Evolutionary conservation across 116 monocot species (phyloP).

Genomic region (Trichopus zeylanicus): DNA sequence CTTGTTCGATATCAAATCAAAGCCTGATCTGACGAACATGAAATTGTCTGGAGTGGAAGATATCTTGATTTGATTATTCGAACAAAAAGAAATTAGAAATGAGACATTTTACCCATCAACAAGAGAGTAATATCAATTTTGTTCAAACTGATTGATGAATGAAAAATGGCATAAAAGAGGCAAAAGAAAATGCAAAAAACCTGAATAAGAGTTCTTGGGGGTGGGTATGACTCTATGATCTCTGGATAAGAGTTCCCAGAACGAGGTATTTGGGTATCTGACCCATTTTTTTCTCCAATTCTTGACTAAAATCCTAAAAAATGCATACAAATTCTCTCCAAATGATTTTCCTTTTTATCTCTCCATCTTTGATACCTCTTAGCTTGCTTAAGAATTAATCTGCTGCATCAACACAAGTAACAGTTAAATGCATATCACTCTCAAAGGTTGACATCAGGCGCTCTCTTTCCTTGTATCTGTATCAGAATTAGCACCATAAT

Average conservation of each 20-base stretch:
- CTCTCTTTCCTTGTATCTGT: slow-evolving; percentile 87
- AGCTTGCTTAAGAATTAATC: slow-evolving; percentile 73
- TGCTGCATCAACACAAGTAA: slow-evolving; percentile 85
- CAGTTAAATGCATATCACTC: slow-evolving; percentile 77
- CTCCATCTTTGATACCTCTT: slow-evolving; percentile 89
- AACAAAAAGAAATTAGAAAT: no score
- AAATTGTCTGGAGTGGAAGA: no score
- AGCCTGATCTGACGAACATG: no score
- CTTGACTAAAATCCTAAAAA: slow-evolving; percentile 84
- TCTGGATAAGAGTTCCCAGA: slow-evolving; percentile 97
- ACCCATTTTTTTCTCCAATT: slow-evolving; percentile 55
- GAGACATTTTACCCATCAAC: no score
- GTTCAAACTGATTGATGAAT: no score
- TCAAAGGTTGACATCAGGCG: slow-evolving; percentile 87
- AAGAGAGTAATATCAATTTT: no score
- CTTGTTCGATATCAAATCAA: no score
- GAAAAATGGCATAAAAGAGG: no score
- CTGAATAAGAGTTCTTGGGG: no score
- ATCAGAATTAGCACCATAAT: background rate
- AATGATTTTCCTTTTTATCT: slow-evolving; percentile 91
- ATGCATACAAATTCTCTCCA: slow-evolving; percentile 79
- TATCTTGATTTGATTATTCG: no score
- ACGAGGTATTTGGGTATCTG: slow-evolving; percentile 62
- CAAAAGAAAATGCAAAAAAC: no score
- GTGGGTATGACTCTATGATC: slow-evolving; percentile 96